A percentile compares a stretch with the other conserved stretches of the same genome.
These are phyloP conservation scores for Solanum sejunctum DNA, from an alignment of 257 asterid genomes.

Conservation along the genomic window DNA sequence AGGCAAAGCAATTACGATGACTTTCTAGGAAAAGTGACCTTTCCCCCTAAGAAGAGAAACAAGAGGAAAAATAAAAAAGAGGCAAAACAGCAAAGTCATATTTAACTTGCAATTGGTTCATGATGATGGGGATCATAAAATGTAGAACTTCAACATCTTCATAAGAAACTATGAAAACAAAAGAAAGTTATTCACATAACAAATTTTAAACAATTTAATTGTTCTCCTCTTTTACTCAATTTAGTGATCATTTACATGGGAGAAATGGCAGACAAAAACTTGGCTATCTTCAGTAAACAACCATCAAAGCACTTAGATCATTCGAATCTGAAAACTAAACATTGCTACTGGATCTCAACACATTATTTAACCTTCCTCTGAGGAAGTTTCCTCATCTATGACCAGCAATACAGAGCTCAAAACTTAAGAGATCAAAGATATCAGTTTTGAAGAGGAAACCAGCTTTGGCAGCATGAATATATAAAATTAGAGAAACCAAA, in stretches of 20 bases:
- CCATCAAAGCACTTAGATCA: not conserved
- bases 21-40: slow-evolving; percentile 82
- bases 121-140: not conserved
- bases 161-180: not conserved
- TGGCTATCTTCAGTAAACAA: not conserved
- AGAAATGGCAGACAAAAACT: not conserved
- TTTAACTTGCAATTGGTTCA: not conserved
- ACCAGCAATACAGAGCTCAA: not conserved
- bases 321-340: not conserved
- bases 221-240: not conserved
- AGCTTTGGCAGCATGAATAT: not conserved
- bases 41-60: slow-evolving; percentile 51
- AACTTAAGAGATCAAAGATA: not conserved
- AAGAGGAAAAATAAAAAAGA: not conserved
- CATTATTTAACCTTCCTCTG: not conserved
- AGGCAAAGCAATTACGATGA: slow-evolving; percentile 64
- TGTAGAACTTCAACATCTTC: not conserved
- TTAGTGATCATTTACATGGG: not conserved
- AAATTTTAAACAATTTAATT: not conserved
- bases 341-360: not conserved
- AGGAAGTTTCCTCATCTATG: not conserved
- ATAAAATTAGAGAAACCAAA: not conserved
- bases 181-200: not conserved
- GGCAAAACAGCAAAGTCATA: not conserved
- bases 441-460: not conserved